Evolutionary conservation across 306 rosid species (phyloP).

Genomic region (Quercus robur): DNA sequence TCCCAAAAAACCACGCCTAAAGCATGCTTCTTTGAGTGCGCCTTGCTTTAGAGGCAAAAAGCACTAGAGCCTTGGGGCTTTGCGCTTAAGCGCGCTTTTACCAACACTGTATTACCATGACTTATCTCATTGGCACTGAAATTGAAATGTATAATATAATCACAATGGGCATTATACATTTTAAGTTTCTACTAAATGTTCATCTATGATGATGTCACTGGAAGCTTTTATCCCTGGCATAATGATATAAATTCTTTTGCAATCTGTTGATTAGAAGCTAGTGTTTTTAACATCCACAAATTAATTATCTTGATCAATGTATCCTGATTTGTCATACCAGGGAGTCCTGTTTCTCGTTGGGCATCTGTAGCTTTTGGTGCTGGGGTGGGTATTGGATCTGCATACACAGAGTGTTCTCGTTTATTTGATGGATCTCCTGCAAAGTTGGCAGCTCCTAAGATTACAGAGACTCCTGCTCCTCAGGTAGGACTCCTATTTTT

Average conservation of each 20-base stretch:
- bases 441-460: constrained; percentile 32
- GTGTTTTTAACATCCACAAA: background rate
- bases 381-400: constrained; percentile 84
- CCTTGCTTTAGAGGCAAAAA: no score
- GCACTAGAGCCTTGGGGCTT: no score
- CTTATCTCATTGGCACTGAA: background rate
- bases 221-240: background rate
- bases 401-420: constrained; percentile 68
- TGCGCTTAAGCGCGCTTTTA: no score
- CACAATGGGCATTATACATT: background rate
- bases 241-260: background rate
- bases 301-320: background rate
- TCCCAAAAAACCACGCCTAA: no score
- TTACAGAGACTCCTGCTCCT: constrained; percentile 39
- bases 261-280: background rate
- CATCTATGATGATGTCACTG: background rate
- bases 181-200: background rate
- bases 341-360: constrained; percentile 91
- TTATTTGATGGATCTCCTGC: constrained; percentile 56
- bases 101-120: background rate
- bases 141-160: background rate
- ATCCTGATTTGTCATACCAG: constrained; percentile 24
- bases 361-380: constrained; percentile 89
- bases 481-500: constrained; percentile 24
- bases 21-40: no score